Evolutionary conservation across 2,329 filamentous ascomycete genomes (phyloP), one percentile per base, ranked within the genome.

Genomic region (Tympanopsis confertula): DNA sequence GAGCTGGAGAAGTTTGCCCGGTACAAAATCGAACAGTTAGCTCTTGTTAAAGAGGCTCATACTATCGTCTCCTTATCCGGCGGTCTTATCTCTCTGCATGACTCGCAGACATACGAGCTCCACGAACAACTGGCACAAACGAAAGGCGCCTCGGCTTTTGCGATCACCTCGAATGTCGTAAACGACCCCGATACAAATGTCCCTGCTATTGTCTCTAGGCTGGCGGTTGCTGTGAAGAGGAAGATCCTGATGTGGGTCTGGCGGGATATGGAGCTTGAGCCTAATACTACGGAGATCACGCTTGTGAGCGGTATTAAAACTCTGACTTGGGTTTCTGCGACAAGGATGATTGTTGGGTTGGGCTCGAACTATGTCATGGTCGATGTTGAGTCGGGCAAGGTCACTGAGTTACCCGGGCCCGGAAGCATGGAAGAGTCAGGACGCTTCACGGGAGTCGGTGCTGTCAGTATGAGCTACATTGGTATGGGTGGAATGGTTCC

Each of bases 1-100:
- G 78, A 82, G 49, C 63, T 78, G 43, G 78, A 82, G 44, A 79
- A 76, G 55, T 82, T 83, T 57, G 75, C 77, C 22, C 66, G 71
- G 39, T 69, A 74, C 38, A 76, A 77, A 33, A 68, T 82, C 30
- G 74, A 79, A 47, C 76, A 82, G 55, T 62, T 83, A 26, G 77
- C 75, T 15, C 66, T 81, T 38, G 73, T 83, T 45, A 82, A 82
- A 49, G 78, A 82, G 56, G 74, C 75, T 5, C 77, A 72, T 44
- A 67, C 82, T 28, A 63, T 83, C 10, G 64, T 82, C 41, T 78
- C 75, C 14, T 58, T 83, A 38, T 77, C 75, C 26, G 77, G 79
- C 47, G 68, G 67, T 39, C 71, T 77, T 54, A 69, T 83, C 42
- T 75, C 71, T 10, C 68, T 81, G 26, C 73, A 82, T 53, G 76